These are phyloP conservation scores for Colletotrichum sp. DNA, from an alignment of 2,329 filamentous ascomycete species.

Conservation along the genomic window DNA sequence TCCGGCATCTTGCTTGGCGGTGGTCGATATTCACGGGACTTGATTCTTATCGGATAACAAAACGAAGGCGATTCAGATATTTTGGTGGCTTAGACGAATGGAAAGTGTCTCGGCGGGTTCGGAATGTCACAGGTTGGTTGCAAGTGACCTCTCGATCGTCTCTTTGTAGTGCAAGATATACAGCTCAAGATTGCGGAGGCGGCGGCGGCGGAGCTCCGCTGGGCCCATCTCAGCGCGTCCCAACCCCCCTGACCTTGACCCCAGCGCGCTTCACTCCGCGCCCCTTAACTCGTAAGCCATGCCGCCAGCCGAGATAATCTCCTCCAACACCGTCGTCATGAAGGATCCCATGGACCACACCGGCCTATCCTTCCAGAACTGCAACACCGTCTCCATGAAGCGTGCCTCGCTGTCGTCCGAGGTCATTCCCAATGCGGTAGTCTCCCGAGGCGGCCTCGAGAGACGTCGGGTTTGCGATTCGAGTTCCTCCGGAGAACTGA, in stretches of 20 bases:
- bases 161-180: conserved; percentile 3
- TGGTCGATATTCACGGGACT: background rate
- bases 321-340: conserved; percentile 22
- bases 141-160: background rate
- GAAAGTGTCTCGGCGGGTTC: background rate
- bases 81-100: background rate
- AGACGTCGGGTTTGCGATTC: background rate
- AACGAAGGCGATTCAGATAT: background rate
- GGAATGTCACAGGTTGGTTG: background rate
- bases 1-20: background rate
- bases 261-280: background rate
- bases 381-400: conserved; percentile 18
- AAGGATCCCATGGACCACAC: conserved; percentile 22
- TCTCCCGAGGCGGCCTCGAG: background rate
- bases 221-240: background rate
- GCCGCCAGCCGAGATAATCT: conserved; percentile 13
- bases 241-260: background rate
- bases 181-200: background rate
- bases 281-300: background rate
- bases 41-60: background rate
- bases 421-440: background rate
- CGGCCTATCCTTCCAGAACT: conserved; percentile 22
- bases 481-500: background rate
- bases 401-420: conserved; percentile 18
- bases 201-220: conserved; percentile 11